Evolutionary conservation across 768 basidiomycete species (phyloP), one percentile per base, ranked within the genome.

Genomic region (Pleurotus tuber-regium): DNA sequence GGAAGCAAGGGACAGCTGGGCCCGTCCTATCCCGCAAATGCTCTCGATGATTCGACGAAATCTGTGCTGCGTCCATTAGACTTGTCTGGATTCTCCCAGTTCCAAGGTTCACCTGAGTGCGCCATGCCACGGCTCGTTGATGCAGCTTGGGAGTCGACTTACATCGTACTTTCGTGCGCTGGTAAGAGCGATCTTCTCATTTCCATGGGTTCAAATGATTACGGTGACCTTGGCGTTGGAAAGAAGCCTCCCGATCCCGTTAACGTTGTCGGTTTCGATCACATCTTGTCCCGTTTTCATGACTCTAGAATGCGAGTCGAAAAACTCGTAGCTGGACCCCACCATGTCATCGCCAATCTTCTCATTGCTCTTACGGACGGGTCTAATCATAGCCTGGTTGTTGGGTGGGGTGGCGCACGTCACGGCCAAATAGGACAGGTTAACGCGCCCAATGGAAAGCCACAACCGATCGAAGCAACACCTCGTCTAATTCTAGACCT

Each of bases 341-440:
- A 89, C 53, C 89, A 96, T 61, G 78, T 86, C 53, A 62, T 92
- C 30, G 76, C 63, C 4, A 68, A 75, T 14, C 50, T 89, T 12
- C 59, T 63, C 11, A 40, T 61, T 7, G 53, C 63, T 10, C 39
- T 58, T 19, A 44, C 50, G 2, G 62, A 68, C 44, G 60, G 61
- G 18, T 51, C 55, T 16, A 39, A 55, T 4, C 46, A 50, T 14
- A 66, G 61, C 44, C 56, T 67, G 39, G 23, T 77, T 10, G 73
- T 86, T 4, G 94, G 93, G 5, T 98, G 95, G 94, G 95, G 94
- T 4, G 72, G 84, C 2, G 78, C 82, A 11, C 74, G 95, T 26
- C 92, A 95, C 60, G 92, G 92, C 3, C 93, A 98, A 62, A 78
- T 98, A 1, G 89, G 88, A 3, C 55, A 63, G 21, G 52, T 65